Base-by-base conservation (phyloP, 148 eudicot genomes). In the Drosera capensis region DNA sequence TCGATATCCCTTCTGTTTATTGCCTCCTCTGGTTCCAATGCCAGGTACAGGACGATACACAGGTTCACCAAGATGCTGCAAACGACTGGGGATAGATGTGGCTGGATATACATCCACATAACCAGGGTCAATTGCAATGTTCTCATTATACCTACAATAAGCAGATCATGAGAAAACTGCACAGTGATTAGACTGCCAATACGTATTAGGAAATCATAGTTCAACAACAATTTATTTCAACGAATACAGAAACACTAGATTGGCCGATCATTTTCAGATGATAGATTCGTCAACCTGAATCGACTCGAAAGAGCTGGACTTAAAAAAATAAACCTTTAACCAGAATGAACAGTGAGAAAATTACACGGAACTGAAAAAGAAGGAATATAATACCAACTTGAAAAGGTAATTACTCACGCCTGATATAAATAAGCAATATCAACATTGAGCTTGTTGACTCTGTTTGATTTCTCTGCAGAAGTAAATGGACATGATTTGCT, bases 101-200 rank as follows among this genome's bases (percentile, higher is more conserved):
- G 82, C 72, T 45, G 95, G 95, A 67, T 71, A 87, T 65, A 90
- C 71, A 57, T 90, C 99, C 58, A 90, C 93, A 70, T 65, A 68
- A 45, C 99, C 99, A 63, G 99, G 99, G 55, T 78, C 85, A 36
- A 58, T 67, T 49, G 52, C 58, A 51, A 90, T 80, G 58, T 90
- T 90, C 53, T 75, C 70, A 53, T 59, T 63, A 63, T 72, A 90
- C 80, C 99, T 90, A n/a, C n/a, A n/a, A n/a, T n/a, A n/a, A n/a
- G n/a, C n/a, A n/a, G n/a, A 25, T 14, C 1, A 41, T 4, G 2
- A 15, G 38, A n/a, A n/a, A n/a, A n/a, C 6, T 9, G 38, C 11
- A n/a, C n/a, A n/a, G n/a, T n/a, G n/a, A n/a, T n/a, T n/a, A n/a
- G n/a, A n/a, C n/a, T n/a, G n/a, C n/a, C n/a, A n/a, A n/a, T n/a